Percentiles rank a stretch among this genome's conserved stretches.
These are phyloP conservation scores for Multifurca ochricompacta DNA, from an alignment of 768 basidiomycete genomes.

Conservation along the genomic window DNA sequence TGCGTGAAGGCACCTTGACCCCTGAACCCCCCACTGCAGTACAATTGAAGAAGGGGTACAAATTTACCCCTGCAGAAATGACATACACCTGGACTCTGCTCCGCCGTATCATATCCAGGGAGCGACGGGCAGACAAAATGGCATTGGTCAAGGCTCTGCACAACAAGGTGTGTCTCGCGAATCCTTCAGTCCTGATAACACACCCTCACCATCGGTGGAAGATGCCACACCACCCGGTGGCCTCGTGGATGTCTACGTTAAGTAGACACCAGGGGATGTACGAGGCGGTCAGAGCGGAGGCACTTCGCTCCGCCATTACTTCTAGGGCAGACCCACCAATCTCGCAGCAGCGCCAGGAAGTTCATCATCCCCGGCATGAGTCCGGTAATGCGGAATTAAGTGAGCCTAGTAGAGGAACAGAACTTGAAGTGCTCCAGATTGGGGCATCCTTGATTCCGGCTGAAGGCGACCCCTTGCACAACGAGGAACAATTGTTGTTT, in stretches of 20 bases:
- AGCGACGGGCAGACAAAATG: not conserved
- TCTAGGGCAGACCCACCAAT: not conserved
- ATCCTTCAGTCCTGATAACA: not conserved
- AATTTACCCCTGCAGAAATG: slow-evolving; percentile 16
- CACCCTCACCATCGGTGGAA: slow-evolving; percentile 22
- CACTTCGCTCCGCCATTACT: not conserved
- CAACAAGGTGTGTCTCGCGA: slow-evolving; percentile 4
- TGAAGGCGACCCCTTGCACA: not conserved
- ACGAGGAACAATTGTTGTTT: not conserved
- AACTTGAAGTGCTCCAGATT: slow-evolving; percentile 12
- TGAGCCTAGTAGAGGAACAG: not conserved
- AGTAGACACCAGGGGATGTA: slow-evolving; percentile 31
- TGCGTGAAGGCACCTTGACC: not conserved
- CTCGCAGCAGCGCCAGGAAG: not conserved
- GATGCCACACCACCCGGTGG: slow-evolving; percentile 51
- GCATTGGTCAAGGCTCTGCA: not conserved
- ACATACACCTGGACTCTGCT: slow-evolving; percentile 13
- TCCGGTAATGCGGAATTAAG: not conserved
- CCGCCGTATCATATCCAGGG: slow-evolving; percentile 9
- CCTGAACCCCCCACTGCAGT: slow-evolving; percentile 11
- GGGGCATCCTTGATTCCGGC: slow-evolving; percentile 3
- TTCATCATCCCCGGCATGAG: not conserved
- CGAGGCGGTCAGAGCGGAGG: slow-evolving; percentile 35
- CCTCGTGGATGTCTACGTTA: slow-evolving; percentile 45
- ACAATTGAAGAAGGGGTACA: slow-evolving; percentile 8